phyloP scores from a whole-genome alignment of 805 yeast genomes.

The Nakazawaea peltata region DNA sequence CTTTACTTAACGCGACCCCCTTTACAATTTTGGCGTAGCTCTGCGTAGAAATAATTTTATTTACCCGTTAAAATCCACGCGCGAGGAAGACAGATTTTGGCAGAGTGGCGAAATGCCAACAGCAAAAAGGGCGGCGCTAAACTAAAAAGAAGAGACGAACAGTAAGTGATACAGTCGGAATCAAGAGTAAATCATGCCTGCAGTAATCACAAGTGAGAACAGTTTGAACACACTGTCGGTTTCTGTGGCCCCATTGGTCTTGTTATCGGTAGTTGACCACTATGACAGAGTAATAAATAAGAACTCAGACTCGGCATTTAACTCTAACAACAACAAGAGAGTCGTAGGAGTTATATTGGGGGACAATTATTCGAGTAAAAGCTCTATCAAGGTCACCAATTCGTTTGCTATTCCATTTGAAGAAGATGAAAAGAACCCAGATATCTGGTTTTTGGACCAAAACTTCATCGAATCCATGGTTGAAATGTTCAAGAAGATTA shows the following conservation, averaged over 20 bases:
- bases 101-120: too few relatives aligned
- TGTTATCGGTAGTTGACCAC: constrained; percentile 92
- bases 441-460: constrained; percentile 96
- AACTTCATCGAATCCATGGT: constrained; percentile 94
- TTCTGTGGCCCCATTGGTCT: constrained; percentile 90
- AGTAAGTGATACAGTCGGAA: too few relatives aligned
- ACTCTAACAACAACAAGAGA: constrained; percentile 53
- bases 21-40: too few relatives aligned
- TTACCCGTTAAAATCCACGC: too few relatives aligned
- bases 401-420: constrained; percentile 97
- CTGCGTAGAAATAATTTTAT: too few relatives aligned
- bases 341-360: constrained; percentile 95
- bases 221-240: constrained; percentile 47
- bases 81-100: too few relatives aligned
- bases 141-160: too few relatives aligned
- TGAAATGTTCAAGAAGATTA: constrained; percentile 95
- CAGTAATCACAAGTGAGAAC: constrained; percentile 27
- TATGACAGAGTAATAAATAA: constrained; percentile 74
- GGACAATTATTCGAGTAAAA: constrained; percentile 43
- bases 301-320: constrained; percentile 13
- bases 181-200: constrained; percentile 18
- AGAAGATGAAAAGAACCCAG: constrained; percentile 86
- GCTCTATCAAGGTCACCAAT: constrained; percentile 68
- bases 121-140: too few relatives aligned
- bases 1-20: too few relatives aligned